Percentiles rank a stretch among this genome's conserved stretches.
Evolutionary conservation across 495 filamentous ascomycete species (phyloP).

Genomic region (Trichocladium uniseriatum): DNA sequence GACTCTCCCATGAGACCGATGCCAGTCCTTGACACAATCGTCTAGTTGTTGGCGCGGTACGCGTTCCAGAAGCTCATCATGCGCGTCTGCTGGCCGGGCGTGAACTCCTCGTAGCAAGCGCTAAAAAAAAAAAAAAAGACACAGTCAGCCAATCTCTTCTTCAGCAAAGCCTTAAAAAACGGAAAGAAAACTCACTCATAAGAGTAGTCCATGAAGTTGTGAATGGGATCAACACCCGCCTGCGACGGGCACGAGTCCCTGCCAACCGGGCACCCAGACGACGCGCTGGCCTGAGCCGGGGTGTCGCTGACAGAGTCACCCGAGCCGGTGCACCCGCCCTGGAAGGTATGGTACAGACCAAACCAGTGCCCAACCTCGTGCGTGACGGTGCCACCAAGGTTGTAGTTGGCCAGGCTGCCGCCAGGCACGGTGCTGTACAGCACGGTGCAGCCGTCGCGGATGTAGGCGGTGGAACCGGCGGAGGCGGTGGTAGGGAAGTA

Average conservation of each 20-base stretch:
- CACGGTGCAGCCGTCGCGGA: slow-evolving; percentile 52
- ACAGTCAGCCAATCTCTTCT: slow-evolving; percentile 6
- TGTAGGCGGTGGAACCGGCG: slow-evolving; percentile 30
- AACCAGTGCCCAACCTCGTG: slow-evolving; percentile 65
- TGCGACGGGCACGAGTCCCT: slow-evolving; percentile 45
- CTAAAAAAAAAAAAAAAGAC: not conserved
- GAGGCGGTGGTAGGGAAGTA: slow-evolving; percentile 35
- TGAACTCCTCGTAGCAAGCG: slow-evolving; percentile 41
- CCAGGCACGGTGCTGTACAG: slow-evolving; percentile 46
- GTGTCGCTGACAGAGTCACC: slow-evolving; percentile 55
- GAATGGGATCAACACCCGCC: slow-evolving; percentile 47
- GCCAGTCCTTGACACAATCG: not conserved
- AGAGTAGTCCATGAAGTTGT: slow-evolving; percentile 59
- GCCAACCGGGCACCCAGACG: slow-evolving; percentile 48
- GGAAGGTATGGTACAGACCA: slow-evolving; percentile 56
- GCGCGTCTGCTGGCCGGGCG: slow-evolving; percentile 35
- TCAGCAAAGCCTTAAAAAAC: too few relatives aligned
- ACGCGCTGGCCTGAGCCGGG: slow-evolving; percentile 41
- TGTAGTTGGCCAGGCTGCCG: slow-evolving; percentile 42
- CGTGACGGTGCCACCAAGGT: slow-evolving; percentile 49
- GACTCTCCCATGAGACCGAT: not conserved
- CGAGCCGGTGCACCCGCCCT: slow-evolving; percentile 46
- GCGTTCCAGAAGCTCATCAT: slow-evolving; percentile 35
- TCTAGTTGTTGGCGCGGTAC: slow-evolving; percentile 29
- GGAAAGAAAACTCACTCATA: slow-evolving; percentile 38